These are phyloP conservation scores for Haplosporangium sp. DNA, from an alignment of 371 early-diverging fungal species.

Conservation along the genomic window DNA sequence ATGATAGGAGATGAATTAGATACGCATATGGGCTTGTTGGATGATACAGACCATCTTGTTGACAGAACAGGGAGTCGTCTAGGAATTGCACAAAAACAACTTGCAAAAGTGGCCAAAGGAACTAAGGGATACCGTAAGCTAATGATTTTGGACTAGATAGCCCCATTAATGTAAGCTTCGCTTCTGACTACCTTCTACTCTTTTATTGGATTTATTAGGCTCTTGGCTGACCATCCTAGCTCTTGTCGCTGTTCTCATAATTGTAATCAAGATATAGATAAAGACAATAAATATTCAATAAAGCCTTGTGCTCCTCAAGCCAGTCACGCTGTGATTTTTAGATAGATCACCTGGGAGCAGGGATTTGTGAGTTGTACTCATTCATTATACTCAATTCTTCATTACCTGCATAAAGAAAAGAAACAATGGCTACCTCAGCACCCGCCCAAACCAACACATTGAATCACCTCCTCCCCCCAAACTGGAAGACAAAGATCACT, in stretches of 20 bases:
- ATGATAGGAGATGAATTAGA: slow-evolving; percentile 84
- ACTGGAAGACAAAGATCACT: slow-evolving; percentile 75
- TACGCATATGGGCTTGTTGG: slow-evolving; percentile 78
- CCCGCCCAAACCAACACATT: slow-evolving; percentile 19
- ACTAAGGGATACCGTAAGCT: slow-evolving; percentile 44
- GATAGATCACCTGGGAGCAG: not conserved
- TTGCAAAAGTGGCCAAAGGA: slow-evolving; percentile 35
- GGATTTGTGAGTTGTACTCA: not conserved
- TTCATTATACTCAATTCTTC: not conserved
- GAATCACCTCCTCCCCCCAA: slow-evolving; percentile 79
- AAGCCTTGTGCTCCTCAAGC: not conserved
- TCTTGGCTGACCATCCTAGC: slow-evolving; percentile 50
- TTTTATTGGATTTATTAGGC: slow-evolving; percentile 11
- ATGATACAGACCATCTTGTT: slow-evolving; percentile 76
- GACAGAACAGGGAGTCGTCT: slow-evolving; percentile 72
- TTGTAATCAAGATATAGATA: slow-evolving; percentile 33
- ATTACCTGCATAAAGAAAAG: not conserved
- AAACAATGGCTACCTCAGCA: slow-evolving; percentile 22
- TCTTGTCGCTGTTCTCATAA: slow-evolving; percentile 55
- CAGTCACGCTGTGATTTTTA: not conserved
- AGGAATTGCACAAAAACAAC: slow-evolving; percentile 61
- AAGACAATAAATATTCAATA: too few relatives aligned
- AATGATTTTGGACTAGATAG: not conserved
- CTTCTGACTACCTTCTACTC: not conserved
- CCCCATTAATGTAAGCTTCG: not conserved